Base-by-base conservation (phyloP, 73 alveolate genomes). In the Strombidium stylifer region DNA sequence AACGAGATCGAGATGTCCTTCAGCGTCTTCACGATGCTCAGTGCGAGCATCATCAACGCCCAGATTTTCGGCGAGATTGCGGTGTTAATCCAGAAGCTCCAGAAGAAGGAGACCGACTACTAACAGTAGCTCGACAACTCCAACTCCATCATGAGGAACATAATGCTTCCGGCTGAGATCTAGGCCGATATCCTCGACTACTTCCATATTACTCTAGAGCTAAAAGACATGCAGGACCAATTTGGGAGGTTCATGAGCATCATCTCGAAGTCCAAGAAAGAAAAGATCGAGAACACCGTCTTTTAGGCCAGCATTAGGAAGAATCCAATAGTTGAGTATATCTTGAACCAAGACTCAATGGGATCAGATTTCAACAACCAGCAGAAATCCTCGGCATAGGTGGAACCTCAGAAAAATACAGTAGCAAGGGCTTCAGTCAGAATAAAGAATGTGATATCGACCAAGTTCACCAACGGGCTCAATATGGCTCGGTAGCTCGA, bases 91-190 rank as follows among this genome's bases (percentile, higher is more conserved):
- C 41, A 66, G 26, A 39, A 47, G 65, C 55, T 66, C n/a, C 31
- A 58, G 25, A 39, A 78, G 25, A 67, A 64, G 26, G 68, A 45
- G 11, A 1, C 34, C 1, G 51, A 48, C 40, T 77, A 68, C 66
- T 32, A 77, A 37, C 48, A 39, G n/a, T 16, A 52, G 48, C 54
- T 68, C 15, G 89, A 77, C 55, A 47, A 5, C 21, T 52, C 89
- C 1, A 77, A 77, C 52, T 68, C 82, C 1, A 59, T 72, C n/a
- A 77, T 77, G 89, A 77, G 54, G 30, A 72, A 77, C 45, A 14
- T 66, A 5, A 32, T 26, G 3, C 44, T 74, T 16, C 81, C 87
- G 0, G 40, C 21, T 2, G 39, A 50, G 12, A 45, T 74, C 1
- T 50, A 74, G 27, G 51, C 39, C 0, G 47, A 64, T 30, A 81